Evolutionary conservation across 2,329 filamentous ascomycete species (phyloP).

Genomic region (Sporothrix schenckii): DNA sequence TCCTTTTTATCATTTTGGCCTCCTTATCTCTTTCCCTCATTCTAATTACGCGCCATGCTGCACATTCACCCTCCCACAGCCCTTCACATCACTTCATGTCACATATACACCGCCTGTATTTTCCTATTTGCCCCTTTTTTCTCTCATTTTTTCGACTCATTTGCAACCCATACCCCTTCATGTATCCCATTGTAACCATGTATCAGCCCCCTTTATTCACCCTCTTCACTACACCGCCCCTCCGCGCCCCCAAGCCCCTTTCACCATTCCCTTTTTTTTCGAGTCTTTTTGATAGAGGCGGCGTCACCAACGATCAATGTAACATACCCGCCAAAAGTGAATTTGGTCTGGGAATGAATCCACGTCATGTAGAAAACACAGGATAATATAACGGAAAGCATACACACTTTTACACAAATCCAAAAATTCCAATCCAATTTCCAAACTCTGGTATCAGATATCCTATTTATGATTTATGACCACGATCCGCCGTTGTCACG

Average conservation of each 20-base stretch:
- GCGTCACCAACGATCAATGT: conserved; percentile 37
- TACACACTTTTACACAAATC: conserved; percentile 30
- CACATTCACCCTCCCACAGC: background rate
- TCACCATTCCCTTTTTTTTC: background rate
- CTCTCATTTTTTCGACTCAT: conserved; percentile 10
- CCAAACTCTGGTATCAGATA: background rate
- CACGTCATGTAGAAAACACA: conserved; percentile 38
- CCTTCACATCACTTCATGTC: conserved; percentile 24
- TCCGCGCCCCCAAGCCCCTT: background rate
- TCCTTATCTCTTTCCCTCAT: background rate
- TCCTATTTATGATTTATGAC: background rate
- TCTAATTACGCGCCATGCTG: conserved; percentile 11
- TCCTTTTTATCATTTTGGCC: background rate
- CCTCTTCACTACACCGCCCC: background rate
- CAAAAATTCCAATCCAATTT: background rate
- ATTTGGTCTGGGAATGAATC: conserved; percentile 36
- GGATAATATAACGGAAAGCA: conserved; percentile 38
- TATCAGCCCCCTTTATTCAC: conserved; percentile 14
- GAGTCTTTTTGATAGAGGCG: conserved; percentile 34
- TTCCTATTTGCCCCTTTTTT: conserved; percentile 11
- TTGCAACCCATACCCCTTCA: conserved; percentile 22
- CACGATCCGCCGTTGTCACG: background rate
- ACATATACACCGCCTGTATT: conserved; percentile 31
- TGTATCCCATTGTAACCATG: conserved; percentile 27
- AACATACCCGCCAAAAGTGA: conserved; percentile 35